Percentiles rank a stretch among this genome's conserved stretches.
phyloP scores from a whole-genome alignment of 441 rosid species.

The Raphanus hybrid region DNA sequence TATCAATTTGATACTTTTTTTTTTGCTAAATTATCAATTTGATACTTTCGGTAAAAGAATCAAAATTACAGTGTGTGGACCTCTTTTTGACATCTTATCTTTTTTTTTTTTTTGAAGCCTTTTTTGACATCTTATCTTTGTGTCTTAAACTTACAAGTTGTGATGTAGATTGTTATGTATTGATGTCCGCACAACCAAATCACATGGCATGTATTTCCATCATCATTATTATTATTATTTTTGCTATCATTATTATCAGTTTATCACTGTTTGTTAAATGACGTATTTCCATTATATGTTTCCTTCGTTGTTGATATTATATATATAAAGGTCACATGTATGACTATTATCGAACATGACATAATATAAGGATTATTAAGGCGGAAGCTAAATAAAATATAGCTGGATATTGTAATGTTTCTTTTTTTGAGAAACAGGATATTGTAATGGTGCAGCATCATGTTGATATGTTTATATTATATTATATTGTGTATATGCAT shows the following conservation, averaged over 20 bases:
- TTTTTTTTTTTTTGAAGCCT: slow-evolving; percentile 12
- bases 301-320: slow-evolving; percentile 9
- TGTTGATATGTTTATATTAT: slow-evolving; percentile 1
- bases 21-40: no score
- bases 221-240: slow-evolving; percentile 22
- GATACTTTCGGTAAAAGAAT: slow-evolving; percentile 22
- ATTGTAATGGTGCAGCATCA: background rate
- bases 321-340: background rate
- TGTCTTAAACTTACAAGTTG: slow-evolving; percentile 19
- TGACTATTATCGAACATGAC: slow-evolving; percentile 11
- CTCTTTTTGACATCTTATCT: background rate
- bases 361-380: slow-evolving; percentile 9
- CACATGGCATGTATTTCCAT: slow-evolving; percentile 39
- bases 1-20: slow-evolving; percentile 20
- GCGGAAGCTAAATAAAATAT: background rate
- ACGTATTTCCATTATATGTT: slow-evolving; percentile 6
- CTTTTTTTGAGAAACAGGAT: no score
- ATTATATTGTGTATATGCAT: slow-evolving; percentile 1
- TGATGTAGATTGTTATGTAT: slow-evolving; percentile 9
- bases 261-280: slow-evolving; percentile 5
- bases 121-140: background rate
- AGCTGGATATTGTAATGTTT: background rate
- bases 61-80: slow-evolving; percentile 1
- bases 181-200: slow-evolving; percentile 29
- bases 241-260: background rate